A percentile compares a stretch with the other conserved stretches of the same genome.
Evolutionary conservation across 2,329 filamentous ascomycete genomes (phyloP).

Genomic region (Fusarium mangiferae): DNA sequence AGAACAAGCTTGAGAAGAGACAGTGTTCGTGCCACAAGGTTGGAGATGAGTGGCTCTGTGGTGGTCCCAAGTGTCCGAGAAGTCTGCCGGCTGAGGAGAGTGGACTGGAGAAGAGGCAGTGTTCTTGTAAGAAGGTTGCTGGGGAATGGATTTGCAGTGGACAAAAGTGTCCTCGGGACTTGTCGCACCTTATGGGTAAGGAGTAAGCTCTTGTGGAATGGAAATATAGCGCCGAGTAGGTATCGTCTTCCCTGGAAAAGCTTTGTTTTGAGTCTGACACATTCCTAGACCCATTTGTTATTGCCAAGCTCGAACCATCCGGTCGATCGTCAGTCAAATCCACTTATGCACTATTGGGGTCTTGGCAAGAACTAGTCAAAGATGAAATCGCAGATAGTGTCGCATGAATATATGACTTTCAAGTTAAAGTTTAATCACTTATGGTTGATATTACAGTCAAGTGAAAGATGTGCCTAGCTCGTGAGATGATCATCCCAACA

Average conservation of each 20-base stretch:
- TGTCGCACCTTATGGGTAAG: neutral
- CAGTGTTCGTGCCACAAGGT: slow-evolving; percentile 10
- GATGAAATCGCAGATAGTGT: too few relatives aligned
- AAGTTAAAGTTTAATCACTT: accelerated
- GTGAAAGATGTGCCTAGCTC: accelerated
- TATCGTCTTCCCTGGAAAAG: accelerated
- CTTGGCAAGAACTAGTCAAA: neutral
- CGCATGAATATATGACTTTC: neutral
- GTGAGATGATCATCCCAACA: neutral
- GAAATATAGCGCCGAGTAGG: neutral
- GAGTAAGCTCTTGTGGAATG: accelerated
- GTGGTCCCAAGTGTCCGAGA: neutral
- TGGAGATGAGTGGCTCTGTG: slow-evolving; percentile 1
- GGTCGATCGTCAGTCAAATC: neutral
- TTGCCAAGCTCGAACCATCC: neutral
- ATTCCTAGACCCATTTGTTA: neutral
- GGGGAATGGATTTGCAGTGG: neutral
- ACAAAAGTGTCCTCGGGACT: neutral
- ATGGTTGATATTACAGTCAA: accelerated
- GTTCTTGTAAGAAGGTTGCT: neutral
- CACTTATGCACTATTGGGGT: neutral
- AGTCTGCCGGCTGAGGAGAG: neutral
- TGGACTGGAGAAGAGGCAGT: neutral
- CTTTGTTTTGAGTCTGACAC: neutral
- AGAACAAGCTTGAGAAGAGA: neutral